Evolutionary conservation across 306 rosid species (phyloP), one percentile per base, ranked within the genome.

Genomic region (Vicia faba): DNA sequence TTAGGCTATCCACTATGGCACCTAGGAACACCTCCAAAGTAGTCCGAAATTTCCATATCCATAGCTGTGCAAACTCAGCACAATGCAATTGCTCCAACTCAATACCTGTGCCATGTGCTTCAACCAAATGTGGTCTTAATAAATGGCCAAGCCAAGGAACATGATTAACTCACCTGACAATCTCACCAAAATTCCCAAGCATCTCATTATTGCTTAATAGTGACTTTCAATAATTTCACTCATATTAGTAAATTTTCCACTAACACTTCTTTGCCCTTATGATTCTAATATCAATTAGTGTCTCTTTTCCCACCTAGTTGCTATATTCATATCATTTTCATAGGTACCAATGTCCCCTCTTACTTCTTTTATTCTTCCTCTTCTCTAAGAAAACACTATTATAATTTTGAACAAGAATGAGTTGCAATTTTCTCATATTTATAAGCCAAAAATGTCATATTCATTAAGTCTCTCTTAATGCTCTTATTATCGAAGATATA

Each of bases 381-480:
- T 29, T 29, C 35, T 29, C 35, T 4, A 29, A 5, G 35, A 29
- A 29, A 28, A 29, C 4, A 29, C 5, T 29, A 28, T 0, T 29
- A 29, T 29, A 29, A 29, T 29, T 29, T 29, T 29, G 5, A 28
- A 28, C 79, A 76, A 74, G 80, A 61, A 79, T 71, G 80, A 79
- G 86, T 40, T 86, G 88, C 76, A 69, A 74, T 45, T 74, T 66
- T 68, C 61, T 72, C 73, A 53, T 53, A 36, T 72, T 59, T 58
- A n/a, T n/a, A 41, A 61, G 56, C 58, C 82, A 58, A 72, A 59
- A 51, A 38, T 70, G 71, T 46, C 70, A 49, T 54, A 20, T 20
- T 28, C 0, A 28, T 28, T 28, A 28, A 28, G 31, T 28, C 31
- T 28, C 31, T 28, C 31, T 28, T 4, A 28, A 3, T 28, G 31